phyloP scores from a whole-genome alignment of 1,284 basidiomycete genomes.

The Psilocybe mexicana region DNA sequence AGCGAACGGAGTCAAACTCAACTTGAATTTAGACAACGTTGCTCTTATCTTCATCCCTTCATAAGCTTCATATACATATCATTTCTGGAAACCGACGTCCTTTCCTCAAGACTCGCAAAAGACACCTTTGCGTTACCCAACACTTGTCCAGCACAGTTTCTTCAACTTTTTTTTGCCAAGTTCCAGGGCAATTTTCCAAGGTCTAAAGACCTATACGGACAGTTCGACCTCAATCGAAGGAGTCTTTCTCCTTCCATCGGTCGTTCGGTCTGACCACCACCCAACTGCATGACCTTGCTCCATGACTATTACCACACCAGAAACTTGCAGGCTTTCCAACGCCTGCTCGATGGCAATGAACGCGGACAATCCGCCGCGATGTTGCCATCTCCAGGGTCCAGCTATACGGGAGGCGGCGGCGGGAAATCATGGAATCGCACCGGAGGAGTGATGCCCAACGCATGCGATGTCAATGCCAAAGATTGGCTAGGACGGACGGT shows the following conservation, averaged over 20 bases:
- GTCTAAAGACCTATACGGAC: conserved; percentile 8
- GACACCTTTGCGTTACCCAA: not conserved
- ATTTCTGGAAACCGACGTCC: not conserved
- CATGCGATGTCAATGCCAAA: conserved; percentile 68
- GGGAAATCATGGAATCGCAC: conserved; percentile 63
- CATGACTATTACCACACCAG: conserved; percentile 79
- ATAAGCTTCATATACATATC: no score
- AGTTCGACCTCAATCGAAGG: conserved; percentile 21
- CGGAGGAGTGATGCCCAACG: conserved; percentile 41
- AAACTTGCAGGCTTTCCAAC: conserved; percentile 82
- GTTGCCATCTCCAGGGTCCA: conserved; percentile 18
- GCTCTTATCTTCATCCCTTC: conserved; percentile 1
- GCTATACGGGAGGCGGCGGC: conserved; percentile 39
- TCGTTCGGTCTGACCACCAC: conserved; percentile 32
- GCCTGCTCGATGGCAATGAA: conserved; percentile 62
- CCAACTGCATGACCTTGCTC: conserved; percentile 71
- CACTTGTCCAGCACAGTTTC: not conserved
- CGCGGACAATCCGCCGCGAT: conserved; percentile 32
- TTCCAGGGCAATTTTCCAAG: not conserved
- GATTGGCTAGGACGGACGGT: conserved; percentile 79
- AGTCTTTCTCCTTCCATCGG: conserved; percentile 23
- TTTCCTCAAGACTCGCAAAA: not conserved
- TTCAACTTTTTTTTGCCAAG: conserved; percentile 1
- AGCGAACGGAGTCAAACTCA: conserved; percentile 5
- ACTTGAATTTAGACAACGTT: not conserved